Evolutionary conservation across 495 filamentous ascomycete species (phyloP), one percentile per base, ranked within the genome.

Genomic region (Niebla homalea): DNA sequence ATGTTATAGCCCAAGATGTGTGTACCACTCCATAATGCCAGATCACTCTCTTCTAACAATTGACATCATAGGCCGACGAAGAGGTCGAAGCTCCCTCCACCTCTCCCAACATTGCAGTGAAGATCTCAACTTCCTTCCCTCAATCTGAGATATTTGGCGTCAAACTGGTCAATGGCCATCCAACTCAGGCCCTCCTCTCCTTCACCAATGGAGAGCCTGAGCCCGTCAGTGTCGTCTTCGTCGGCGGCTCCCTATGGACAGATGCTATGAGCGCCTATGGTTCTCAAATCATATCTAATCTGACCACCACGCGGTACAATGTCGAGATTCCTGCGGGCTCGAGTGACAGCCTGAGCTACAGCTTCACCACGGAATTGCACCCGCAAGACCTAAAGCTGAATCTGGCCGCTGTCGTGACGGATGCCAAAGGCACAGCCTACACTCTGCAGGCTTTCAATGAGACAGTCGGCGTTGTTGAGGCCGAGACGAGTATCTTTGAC

Each of bases 401-500:
- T 60, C 71, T 98, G 47, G 84, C 79, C 36, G 79, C 94, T 43
- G 70, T 96, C 42, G 51, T 85, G 43, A 77, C 71, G 57, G 79
- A 86, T 60, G 62, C 58, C 25, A 76, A 84, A 58, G 79, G 78
- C 44, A 67, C 71, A 22, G 70, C 85, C 60, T 86, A 84, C 68
- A 85, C 86, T 49, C 64, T 94, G 23, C 75, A 79, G 59, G 84
- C 86, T 35, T 90, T 84, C 73, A 89, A 94, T 64, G 84, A 83
- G 62, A 84, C 85, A 29, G 88, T 95, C 53, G 83, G 74, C 67
- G 79, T 98, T 48, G 87, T 96, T 21, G 92, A 98, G 69, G 79
- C 88, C 2, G 89, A 94, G 53, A 87, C 82, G 52, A 90, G 83
- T 73, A 76, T 98, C 62, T 84, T 98, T 57, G 92, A 98, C 64